Base-by-base conservation (phyloP, 768 basidiomycete genomes). In the Leucosporidium yakuticum region DNA sequence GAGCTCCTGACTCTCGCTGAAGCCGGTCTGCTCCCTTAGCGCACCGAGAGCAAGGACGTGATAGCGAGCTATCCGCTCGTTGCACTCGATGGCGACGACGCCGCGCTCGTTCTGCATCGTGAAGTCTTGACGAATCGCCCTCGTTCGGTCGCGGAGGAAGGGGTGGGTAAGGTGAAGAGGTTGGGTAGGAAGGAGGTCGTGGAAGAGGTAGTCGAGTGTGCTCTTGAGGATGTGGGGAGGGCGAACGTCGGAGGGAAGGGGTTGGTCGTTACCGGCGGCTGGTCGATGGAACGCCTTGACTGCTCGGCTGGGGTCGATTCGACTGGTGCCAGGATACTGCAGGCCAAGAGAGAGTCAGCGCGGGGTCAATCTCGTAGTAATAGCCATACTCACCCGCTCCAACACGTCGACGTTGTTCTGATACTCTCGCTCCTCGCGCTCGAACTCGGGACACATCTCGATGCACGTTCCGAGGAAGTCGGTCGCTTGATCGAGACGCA, bases 221-320 rank as follows among this genome's bases (percentile, higher is more conserved):
- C 88, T 89, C 81, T 88, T 87, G 63, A 98, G 86, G 32, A 96
- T 84, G 25, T 79, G 79, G 0, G 94, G 92, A 12, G 94, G 92
- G 23, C 95, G 86, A 58, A 99, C 81, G 77, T 99, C 95, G 0
- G 91, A 92, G 3, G 95, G 94, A 0, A 96, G 75, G 0, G 77
- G 75, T 70, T 86, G 86, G 79, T 94, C 89, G 81, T 95, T 91
- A 31, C 94, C 94, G 4, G 82, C 82, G 20, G 91, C 90, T 5
- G 91, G 92, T 25, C 95, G 88, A 77, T 95, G 91, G 78, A 93
- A 99, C 77, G 88, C 88, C 77, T 97, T 96, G 55, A 98, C 95
- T 0, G 94, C 94, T 60, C 87, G 86, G 50, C 82, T 81, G 70
- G 91, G 91, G 76, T 94, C 87, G 14, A 97, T 87, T 53, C 88